Evolutionary conservation across 306 rosid genomes (phyloP), one percentile per base, ranked within the genome.

Genomic region (Potentilla sterilis): DNA sequence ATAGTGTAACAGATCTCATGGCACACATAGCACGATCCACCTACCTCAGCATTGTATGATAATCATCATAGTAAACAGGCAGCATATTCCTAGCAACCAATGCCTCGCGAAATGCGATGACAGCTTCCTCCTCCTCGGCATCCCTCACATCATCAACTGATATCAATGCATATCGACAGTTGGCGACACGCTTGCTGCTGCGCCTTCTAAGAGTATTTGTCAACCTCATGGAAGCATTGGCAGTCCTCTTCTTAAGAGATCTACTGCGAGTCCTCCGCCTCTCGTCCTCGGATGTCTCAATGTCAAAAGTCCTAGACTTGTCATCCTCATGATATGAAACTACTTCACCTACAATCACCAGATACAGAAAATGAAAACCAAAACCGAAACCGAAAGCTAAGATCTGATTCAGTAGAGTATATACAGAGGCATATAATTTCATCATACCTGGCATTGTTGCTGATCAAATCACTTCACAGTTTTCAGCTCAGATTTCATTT

Each of bases 11-110:
- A 24, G 22, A 44, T 21, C 19, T 44, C 55, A 44, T 11, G 9
- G 5, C 40, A 69, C 38, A 12, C 40, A 69, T 32, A 7, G 75
- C n/a, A 51, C 18, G 70, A 73, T 72, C 80, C 41, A 64, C 37
- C 54, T 78, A 90, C 99, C 99, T 92, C 79, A 95, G 83, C 88
- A 92, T 86, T 64, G 97, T 92, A 82, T 95, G 97, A 75, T 95
- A 95, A 84, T 95, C 92, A 82, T 95, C 99, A 32, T 83, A 89
- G 24, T 87, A 88, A 63, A 77, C 82, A 13, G 93, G 98, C n/a
- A 95, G 91, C 81, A 90, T 84, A 79, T 92, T 88, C 63, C 80
- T 85, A 5, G 81, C 76, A 69, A 88, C 80, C 85, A 95, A 78
- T 32, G 69, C 75, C 82, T 81, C 83, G 14, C 92, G 96, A 75